phyloP scores from a whole-genome alignment of 805 yeast genomes.

The Brettanomyces sp. region DNA sequence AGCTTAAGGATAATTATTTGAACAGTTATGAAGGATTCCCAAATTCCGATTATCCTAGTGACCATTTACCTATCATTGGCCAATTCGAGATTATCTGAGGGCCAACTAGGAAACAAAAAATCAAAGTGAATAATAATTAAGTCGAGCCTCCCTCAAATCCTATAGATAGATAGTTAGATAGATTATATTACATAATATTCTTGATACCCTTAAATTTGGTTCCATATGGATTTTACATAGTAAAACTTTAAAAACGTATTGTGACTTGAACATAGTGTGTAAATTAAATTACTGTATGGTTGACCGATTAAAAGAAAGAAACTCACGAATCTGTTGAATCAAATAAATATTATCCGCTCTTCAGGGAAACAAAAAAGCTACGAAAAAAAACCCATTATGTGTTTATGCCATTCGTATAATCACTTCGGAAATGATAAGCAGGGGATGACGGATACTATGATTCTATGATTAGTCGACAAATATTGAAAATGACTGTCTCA shows the following conservation, averaged over 20 bases:
- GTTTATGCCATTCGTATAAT: not conserved
- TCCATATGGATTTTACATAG: no score
- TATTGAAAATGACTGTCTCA: not conserved
- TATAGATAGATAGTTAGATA: not conserved
- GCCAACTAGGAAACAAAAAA: not conserved
- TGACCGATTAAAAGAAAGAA: no score
- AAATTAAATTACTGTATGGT: no score
- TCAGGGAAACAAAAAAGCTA: not conserved
- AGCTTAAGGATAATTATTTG: constrained; percentile 29
- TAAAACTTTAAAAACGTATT: no score
- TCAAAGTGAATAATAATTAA: not conserved
- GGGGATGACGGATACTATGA: not conserved
- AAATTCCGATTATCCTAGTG: constrained; percentile 50
- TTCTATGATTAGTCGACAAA: not conserved
- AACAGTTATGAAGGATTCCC: constrained; percentile 36
- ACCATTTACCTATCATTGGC: constrained; percentile 26
- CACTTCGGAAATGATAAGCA: not conserved
- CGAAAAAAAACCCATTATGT: not conserved
- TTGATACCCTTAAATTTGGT: no score
- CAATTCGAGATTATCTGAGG: constrained; percentile 13
- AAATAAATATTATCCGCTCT: no score
- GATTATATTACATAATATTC: no score
- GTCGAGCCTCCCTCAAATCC: not conserved
- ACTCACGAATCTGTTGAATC: no score
- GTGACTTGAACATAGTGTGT: no score